Conservation (phyloP, 495 filamentous ascomycete genomes). For the Penicillium manginii region DNA sequence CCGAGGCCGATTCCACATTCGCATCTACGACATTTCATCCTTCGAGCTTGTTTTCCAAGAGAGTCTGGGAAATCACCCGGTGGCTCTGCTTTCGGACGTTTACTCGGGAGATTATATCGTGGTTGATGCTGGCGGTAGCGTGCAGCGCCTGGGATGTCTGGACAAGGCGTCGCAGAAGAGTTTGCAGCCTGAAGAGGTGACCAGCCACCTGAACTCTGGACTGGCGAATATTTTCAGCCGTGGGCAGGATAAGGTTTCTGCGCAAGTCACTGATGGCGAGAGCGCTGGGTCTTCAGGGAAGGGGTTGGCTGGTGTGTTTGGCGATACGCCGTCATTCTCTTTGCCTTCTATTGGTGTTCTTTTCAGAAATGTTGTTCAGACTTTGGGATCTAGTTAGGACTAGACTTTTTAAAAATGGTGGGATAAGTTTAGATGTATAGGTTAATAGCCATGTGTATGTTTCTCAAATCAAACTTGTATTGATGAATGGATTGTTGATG, state of each 20-base stretch:
- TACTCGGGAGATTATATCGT: conserved; percentile 63
- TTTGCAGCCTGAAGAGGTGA: conserved; percentile 45
- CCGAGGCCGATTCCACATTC: conserved; percentile 28
- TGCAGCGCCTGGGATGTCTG: conserved; percentile 59
- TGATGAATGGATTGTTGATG: neutral
- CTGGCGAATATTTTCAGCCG: conserved; percentile 53
- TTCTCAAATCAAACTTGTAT: neutral
- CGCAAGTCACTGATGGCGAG: conserved; percentile 43
- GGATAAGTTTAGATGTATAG: neutral
- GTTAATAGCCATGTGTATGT: conserved; percentile 5
- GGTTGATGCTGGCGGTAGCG: conserved; percentile 43
- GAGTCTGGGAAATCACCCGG: conserved; percentile 28
- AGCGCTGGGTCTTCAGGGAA: conserved; percentile 62
- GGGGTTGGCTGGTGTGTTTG: conserved; percentile 73
- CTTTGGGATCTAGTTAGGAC: conserved; percentile 29
- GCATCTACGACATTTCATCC: conserved; percentile 44
- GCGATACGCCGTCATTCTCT: conserved; percentile 71
- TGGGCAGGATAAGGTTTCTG: conserved; percentile 21
- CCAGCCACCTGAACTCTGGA: conserved; percentile 51
- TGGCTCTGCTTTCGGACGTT: conserved; percentile 41
- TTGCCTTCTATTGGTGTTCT: conserved; percentile 77
- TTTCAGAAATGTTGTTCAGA: conserved; percentile 70
- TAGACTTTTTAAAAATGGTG: neutral
- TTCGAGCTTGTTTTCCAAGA: conserved; percentile 34
- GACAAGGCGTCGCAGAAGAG: conserved; percentile 55